phyloP scores from a whole-genome alignment of 1,284 basidiomycete species.

The Lignosus rhinocerotis region DNA sequence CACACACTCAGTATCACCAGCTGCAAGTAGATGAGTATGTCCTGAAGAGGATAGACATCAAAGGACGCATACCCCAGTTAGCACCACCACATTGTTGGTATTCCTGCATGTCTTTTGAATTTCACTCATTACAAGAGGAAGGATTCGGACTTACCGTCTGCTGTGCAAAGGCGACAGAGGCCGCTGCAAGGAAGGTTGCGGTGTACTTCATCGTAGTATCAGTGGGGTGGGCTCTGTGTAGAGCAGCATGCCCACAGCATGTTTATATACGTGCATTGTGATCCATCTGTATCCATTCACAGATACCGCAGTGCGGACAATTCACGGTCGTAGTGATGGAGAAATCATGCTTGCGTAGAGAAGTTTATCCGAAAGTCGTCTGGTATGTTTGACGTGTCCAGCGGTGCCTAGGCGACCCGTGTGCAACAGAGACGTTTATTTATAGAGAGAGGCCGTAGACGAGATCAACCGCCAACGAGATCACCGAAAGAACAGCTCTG shows the following conservation, averaged over 20 bases:
- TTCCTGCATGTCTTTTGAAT: slow-evolving; percentile 6
- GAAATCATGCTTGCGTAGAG: slow-evolving; percentile 4
- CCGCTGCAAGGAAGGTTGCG: slow-evolving; percentile 24
- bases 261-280: slow-evolving; percentile 1
- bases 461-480: not conserved
- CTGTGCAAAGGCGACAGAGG: slow-evolving; percentile 27
- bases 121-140: not conserved
- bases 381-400: not conserved
- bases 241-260: not conserved
- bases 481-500: not conserved
- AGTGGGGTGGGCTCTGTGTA: not conserved
- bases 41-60: not conserved
- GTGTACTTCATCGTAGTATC: slow-evolving; percentile 26
- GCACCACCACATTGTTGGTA: slow-evolving; percentile 29
- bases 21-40: slow-evolving; percentile 12
- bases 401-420: slow-evolving; percentile 5
- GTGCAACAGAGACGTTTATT: slow-evolving; percentile 2
- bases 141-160: slow-evolving; percentile 19
- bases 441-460: not conserved
- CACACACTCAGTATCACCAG: slow-evolving; percentile 31
- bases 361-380: slow-evolving; percentile 15
- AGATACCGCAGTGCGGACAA: slow-evolving; percentile 14
- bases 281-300: not conserved
- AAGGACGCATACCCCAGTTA: slow-evolving; percentile 24
- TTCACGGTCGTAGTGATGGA: slow-evolving; percentile 5